phyloP scores from a whole-genome alignment of 75 land plant genomes.

The Isoetes taiwanensis region DNA sequence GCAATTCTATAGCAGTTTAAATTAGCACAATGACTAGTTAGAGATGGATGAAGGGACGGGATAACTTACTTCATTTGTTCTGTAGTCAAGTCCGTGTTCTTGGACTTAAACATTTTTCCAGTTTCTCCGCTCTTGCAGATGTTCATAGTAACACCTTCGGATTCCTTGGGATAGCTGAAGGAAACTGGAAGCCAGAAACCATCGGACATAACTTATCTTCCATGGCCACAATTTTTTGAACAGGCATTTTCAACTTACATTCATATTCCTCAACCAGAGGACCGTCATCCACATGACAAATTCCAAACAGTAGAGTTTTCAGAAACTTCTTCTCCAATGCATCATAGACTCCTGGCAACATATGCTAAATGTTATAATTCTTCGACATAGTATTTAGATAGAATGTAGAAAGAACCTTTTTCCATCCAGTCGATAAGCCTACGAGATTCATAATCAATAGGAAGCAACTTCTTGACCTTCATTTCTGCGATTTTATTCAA shows the following conservation, averaged over 20 bases:
- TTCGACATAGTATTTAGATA: no score
- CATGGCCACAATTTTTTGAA: neutral
- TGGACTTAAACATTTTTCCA: neutral
- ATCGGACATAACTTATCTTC: neutral
- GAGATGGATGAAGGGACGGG: neutral
- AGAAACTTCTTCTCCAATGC: constrained; percentile 88
- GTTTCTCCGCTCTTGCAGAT: neutral
- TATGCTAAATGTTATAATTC: neutral
- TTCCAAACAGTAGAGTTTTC: constrained; percentile 57
- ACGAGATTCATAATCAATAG: constrained; percentile 75
- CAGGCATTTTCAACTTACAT: constrained; percentile 32
- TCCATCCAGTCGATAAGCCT: constrained; percentile 47
- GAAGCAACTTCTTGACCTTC: constrained; percentile 94
- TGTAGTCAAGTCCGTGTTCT: neutral
- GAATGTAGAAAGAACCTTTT: constrained; percentile 33
- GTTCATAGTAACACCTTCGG: neutral
- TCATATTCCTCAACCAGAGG: constrained; percentile 85
- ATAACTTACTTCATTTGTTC: neutral
- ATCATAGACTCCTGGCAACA: constrained; percentile 68
- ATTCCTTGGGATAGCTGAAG: neutral
- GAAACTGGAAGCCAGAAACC: neutral
- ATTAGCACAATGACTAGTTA: neutral
- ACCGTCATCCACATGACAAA: constrained; percentile 62
- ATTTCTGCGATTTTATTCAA: no score
- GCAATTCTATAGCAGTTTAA: neutral